Evolutionary conservation across 2,329 filamentous ascomycete species (phyloP), one percentile per base, ranked within the genome.

Genomic region (Zasmidium cellare): DNA sequence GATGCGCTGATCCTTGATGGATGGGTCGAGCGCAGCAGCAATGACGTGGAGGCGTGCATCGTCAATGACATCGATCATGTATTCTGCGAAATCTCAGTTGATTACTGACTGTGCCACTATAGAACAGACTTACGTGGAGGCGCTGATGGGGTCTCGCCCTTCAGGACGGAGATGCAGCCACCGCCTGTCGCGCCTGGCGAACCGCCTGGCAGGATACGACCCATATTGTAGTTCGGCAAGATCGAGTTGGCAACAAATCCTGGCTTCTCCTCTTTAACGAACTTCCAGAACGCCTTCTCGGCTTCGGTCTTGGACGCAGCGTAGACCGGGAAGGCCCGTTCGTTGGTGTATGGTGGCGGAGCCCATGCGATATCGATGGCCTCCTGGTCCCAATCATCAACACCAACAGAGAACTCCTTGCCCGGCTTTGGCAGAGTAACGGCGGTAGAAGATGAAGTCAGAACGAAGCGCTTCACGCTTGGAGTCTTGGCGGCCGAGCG

Each of bases 21-120:
- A 71, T 0, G 75, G 72, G 20, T 82, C 72, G 0, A 84, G 72
- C 1, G 57, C 63, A 7, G 82, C 70, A 0, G 79, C 83, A 2
- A 80, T 78, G 2, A 85, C 73, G 44, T 86, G 83, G 0, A 87
- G 67, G 0, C 78, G 71, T 0, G 81, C 83, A 2, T 66, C 66
- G 52, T 86, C 82, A 11, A 78, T 70, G 0, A 81, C 76, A 61
- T 82, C 73, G 22, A 82, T 70, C 64, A 70, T 77, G 67, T 78
- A 65, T 44, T 64, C 58, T 63, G 38, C 9, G 11, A 20, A 45
- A 18, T 1, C 35, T 53, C n/a, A n/a, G n/a, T n/a, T n/a, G n/a
- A n/a, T n/a, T n/a, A n/a, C n/a, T n/a, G n/a, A n/a, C n/a, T n/a
- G n/a, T n/a, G n/a, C n/a, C 18, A 41, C 3, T 12, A 23, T 20